phyloP scores from a whole-genome alignment of 306 rosid species.

The Comarum palustre region DNA sequence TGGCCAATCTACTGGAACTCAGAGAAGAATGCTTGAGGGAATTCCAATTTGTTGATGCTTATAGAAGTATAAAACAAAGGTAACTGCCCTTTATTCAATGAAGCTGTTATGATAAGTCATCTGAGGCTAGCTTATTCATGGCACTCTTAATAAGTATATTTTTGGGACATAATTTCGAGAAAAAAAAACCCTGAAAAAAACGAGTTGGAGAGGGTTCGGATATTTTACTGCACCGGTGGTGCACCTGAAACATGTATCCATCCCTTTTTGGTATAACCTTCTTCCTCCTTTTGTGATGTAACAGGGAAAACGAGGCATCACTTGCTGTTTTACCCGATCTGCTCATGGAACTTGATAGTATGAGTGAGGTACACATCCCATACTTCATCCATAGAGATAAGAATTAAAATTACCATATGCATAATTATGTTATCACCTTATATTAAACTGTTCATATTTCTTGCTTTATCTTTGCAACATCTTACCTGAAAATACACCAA shows the following conservation, averaged over 20 bases:
- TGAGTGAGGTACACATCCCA: conserved; percentile 68
- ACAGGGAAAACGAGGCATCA: conserved; percentile 98
- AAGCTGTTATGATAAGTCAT: neutral
- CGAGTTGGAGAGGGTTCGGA: neutral
- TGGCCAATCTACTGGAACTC: conserved; percentile 91
- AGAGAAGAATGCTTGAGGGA: conserved; percentile 99
- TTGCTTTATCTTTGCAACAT: neutral
- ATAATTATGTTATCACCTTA: neutral
- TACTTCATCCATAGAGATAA: neutral
- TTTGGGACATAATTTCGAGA: neutral
- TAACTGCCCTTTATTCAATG: conserved; percentile 14
- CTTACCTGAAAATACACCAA: neutral
- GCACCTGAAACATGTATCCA: neutral
- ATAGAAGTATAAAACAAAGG: conserved; percentile 96
- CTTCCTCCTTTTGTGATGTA: neutral
- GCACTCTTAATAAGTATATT: neutral
- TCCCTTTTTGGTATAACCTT: neutral
- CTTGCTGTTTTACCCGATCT: conserved; percentile 95
- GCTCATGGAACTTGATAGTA: conserved; percentile 77
- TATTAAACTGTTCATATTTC: neutral
- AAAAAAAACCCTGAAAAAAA: neutral
- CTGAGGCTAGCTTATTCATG: neutral
- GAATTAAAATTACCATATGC: neutral
- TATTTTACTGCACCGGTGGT: neutral
- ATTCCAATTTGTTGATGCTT: conserved; percentile 91